Base-by-base conservation (phyloP, 139 green algal genomes). In the Gonium pectorale region DNA sequence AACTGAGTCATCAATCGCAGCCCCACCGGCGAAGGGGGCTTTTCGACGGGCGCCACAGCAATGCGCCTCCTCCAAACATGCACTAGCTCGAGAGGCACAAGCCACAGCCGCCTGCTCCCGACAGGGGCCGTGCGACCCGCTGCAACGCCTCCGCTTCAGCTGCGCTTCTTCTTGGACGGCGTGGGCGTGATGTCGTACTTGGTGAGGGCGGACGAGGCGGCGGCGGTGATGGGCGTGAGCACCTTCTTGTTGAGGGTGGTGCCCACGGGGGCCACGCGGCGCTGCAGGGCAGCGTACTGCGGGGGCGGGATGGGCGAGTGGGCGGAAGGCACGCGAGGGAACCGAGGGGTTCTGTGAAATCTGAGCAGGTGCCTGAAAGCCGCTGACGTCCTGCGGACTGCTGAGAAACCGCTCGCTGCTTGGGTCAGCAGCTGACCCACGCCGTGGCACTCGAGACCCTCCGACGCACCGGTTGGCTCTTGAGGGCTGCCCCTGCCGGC, bases 131-230 rank as follows among this genome's bases (percentile, higher is more conserved):
- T n/a, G n/a, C n/a, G n/a, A n/a, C n/a, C n/a, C n/a, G n/a, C n/a
- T n/a, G n/a, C n/a, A n/a, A n/a, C n/a, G n/a, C n/a, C 49, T 56
- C 29, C 77, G 63, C 71, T 91, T 74, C 59, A 69, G 41, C 27
- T 88, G 68, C 35, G 29, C 83, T 85, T 85, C 64, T 85, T 75
- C 79, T 85, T 85, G 46, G 15, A 26, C 22, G 79, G 79, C 24
- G 79, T 85, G 40, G 79, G 79, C 17, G 79, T 78, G 15, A 85
- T 37, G 40, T 85, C 79, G 63, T 78, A 85, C 43, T 73, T 73
- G 64, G 21, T 31, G 35, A 67, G 41, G 8, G 79, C 46, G 49
- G 41, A 68, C 46, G 37, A 49, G 3, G 66, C 79, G 7, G 59
- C 41, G 29, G 21, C 60, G 38, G 54, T 41, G 35, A 77, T 46